Evolutionary conservation across 257 asterid species (phyloP).

Genomic region (Capsicum pubescens): DNA sequence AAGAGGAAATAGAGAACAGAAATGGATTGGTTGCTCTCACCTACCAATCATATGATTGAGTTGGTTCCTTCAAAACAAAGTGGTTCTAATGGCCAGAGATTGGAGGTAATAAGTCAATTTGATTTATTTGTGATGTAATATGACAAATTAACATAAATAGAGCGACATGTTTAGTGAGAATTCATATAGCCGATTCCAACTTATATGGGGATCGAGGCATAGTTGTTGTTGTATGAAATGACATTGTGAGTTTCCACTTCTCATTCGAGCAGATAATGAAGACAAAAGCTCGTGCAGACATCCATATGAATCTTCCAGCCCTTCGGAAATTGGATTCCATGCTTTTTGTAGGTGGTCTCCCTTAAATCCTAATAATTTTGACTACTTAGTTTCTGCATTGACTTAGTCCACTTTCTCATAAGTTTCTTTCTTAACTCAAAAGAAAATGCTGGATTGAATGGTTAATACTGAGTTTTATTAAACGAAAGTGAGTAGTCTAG

Average conservation of each 20-base stretch:
- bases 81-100: slow-evolving; percentile 64
- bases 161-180: too few relatives aligned
- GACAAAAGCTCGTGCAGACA: slow-evolving; percentile 82
- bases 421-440: background rate
- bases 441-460: slow-evolving; percentile 89
- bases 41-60: slow-evolving; percentile 86
- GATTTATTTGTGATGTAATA: too few relatives aligned
- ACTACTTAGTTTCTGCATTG: too few relatives aligned
- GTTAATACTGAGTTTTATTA: slow-evolving; percentile 80
- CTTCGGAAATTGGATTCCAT: slow-evolving; percentile 47
- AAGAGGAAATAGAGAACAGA: slow-evolving; percentile 77
- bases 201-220: background rate
- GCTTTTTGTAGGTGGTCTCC: too few relatives aligned
- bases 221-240: background rate
- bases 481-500: slow-evolving; percentile 77
- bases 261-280: slow-evolving; percentile 72
- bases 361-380: too few relatives aligned
- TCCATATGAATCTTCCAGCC: slow-evolving; percentile 93
- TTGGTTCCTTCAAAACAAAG: slow-evolving; percentile 82
- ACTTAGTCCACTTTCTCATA: too few relatives aligned
- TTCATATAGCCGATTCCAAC: slow-evolving; percentile 13
- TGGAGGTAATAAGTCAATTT: slow-evolving; percentile 52
- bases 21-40: slow-evolving; percentile 92
- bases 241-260: slow-evolving; percentile 21
- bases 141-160: too few relatives aligned